Percentiles rank a stretch among this genome's conserved stretches.
These are phyloP conservation scores for Hyaloperonospora brassicae DNA, from an alignment of 352 stramenopile genomes.

Conservation along the genomic window DNA sequence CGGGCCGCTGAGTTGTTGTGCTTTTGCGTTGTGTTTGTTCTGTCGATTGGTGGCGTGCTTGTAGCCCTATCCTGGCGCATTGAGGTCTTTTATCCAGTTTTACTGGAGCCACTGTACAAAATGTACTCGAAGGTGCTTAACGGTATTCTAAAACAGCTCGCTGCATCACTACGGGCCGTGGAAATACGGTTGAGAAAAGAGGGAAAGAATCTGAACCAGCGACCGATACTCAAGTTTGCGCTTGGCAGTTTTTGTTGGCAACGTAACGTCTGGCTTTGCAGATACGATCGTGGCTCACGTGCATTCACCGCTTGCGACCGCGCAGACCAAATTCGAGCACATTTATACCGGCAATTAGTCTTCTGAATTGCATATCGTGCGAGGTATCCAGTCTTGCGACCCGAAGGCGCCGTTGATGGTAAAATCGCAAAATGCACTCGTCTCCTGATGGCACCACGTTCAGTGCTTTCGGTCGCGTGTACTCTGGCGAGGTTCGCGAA, in stretches of 20 bases:
- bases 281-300: conserved; percentile 82
- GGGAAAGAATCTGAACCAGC: conserved; percentile 90
- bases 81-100: conserved; percentile 97
- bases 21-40: neutral
- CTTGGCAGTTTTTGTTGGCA: conserved; percentile 78
- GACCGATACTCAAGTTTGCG: conserved; percentile 92
- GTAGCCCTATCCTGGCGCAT: conserved; percentile 71
- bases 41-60: conserved; percentile 7
- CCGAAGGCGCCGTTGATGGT: conserved; percentile 93
- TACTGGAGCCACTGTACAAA: conserved; percentile 98
- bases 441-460: conserved; percentile 93
- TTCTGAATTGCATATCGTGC: conserved; percentile 39
- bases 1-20: neutral
- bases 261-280: conserved; percentile 57
- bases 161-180: conserved; percentile 82
- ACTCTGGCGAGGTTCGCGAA: conserved; percentile 89
- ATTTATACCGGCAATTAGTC: conserved; percentile 89
- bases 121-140: conserved; percentile 95
- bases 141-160: conserved; percentile 87
- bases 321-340: conserved; percentile 81
- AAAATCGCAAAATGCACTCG: conserved; percentile 97
- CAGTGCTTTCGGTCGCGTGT: conserved; percentile 93
- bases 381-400: conserved; percentile 90
- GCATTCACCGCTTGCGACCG: conserved; percentile 87
- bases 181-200: conserved; percentile 90